Percentiles rank a stretch among this genome's conserved stretches.
Evolutionary conservation across 805 yeast genomes (phyloP).

Genomic region (Ogataea corticis): DNA sequence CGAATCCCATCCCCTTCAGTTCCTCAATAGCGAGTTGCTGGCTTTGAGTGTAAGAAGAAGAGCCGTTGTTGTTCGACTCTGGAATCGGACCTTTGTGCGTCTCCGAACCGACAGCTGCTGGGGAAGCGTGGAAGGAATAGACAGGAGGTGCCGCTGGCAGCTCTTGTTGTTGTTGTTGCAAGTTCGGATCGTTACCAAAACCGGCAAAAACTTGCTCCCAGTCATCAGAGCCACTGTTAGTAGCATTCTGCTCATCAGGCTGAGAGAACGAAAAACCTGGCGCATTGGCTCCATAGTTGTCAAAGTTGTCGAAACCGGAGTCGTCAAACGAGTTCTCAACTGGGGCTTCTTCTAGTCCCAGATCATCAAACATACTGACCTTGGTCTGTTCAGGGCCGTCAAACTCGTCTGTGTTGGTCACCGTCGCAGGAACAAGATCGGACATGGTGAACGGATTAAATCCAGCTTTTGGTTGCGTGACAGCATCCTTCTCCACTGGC

Average conservation of each 20-base stretch:
- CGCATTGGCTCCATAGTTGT: slow-evolving; percentile 24
- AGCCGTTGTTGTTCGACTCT: background rate
- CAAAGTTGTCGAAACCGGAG: slow-evolving; percentile 40
- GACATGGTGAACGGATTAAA: slow-evolving; percentile 27
- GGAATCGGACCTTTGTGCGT: slow-evolving; percentile 2
- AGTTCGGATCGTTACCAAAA: slow-evolving; percentile 57
- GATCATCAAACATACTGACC: slow-evolving; percentile 35
- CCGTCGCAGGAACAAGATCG: slow-evolving; percentile 21
- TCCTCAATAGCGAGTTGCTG: slow-evolving; percentile 64
- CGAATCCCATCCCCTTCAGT: slow-evolving; percentile 88
- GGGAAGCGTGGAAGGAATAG: slow-evolving; percentile 15
- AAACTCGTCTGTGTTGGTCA: slow-evolving; percentile 25
- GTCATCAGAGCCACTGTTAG: slow-evolving; percentile 58
- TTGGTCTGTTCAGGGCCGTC: slow-evolving; percentile 3
- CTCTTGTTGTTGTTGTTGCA: slow-evolving; percentile 21
- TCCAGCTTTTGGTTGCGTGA: slow-evolving; percentile 12
- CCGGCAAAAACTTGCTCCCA: slow-evolving; percentile 96
- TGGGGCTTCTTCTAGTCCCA: slow-evolving; percentile 37
- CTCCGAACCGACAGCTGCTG: background rate
- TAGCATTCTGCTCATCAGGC: slow-evolving; percentile 6
- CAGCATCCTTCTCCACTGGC: slow-evolving; percentile 5
- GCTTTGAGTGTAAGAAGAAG: slow-evolving; percentile 25
- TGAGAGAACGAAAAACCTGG: slow-evolving; percentile 30
- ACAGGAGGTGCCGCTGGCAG: slow-evolving; percentile 22
- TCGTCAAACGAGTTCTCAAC: slow-evolving; percentile 28